A percentile compares a stretch with the other conserved stretches of the same genome.
Evolutionary conservation across 805 yeast genomes (phyloP).

Genomic region (Starmera dryadoides): DNA sequence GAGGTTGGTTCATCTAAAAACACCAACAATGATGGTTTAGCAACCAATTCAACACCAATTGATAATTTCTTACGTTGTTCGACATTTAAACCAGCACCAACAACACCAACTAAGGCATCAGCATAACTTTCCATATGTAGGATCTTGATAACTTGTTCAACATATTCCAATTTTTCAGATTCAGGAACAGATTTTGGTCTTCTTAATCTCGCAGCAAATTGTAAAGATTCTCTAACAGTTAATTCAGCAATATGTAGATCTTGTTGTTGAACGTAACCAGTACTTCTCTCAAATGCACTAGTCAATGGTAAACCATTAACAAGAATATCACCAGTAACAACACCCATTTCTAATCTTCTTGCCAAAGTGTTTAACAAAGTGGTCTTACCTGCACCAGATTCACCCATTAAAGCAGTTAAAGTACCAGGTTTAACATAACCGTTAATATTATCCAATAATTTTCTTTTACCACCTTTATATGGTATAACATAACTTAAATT

Average conservation of each 20-base stretch:
- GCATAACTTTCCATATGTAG: constrained; percentile 46
- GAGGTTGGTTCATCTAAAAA: constrained; percentile 59
- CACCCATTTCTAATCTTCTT: constrained; percentile 45
- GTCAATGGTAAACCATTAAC: constrained; percentile 49
- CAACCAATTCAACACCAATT: constrained; percentile 49
- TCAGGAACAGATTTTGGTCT: constrained; percentile 33
- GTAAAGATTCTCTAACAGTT: constrained; percentile 47
- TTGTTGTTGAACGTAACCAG: constrained; percentile 56
- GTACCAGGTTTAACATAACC: constrained; percentile 71
- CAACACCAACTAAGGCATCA: constrained; percentile 35
- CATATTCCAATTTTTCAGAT: constrained; percentile 40
- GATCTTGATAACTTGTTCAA: constrained; percentile 41
- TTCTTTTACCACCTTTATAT: constrained; percentile 29
- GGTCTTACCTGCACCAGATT: constrained; percentile 60
- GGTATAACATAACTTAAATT: constrained; percentile 27
- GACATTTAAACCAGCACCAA: constrained; percentile 48
- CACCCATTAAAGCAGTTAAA: constrained; percentile 51
- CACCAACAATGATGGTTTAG: constrained; percentile 45
- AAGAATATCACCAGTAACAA: constrained; percentile 49
- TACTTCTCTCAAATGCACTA: constrained; percentile 42
- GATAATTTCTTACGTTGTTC: constrained; percentile 49
- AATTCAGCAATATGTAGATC: constrained; percentile 45
- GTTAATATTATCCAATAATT: constrained; percentile 41
- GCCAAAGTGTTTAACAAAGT: constrained; percentile 47
- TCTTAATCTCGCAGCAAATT: constrained; percentile 44